Conservation (phyloP, 1,139 yeast genomes). For the Kodamaea plutei region DNA sequence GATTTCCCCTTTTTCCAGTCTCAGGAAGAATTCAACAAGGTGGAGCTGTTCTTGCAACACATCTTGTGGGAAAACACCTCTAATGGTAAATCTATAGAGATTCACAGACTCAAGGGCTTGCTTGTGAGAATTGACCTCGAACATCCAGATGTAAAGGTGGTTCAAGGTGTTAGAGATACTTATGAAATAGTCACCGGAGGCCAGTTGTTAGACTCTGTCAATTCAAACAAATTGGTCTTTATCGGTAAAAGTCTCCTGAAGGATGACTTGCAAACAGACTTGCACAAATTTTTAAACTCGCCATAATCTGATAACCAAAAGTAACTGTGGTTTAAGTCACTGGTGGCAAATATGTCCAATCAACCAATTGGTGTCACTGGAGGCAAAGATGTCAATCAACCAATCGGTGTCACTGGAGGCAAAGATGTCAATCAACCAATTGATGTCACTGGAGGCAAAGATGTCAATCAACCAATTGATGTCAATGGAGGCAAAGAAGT, state of each 20-base stretch:
- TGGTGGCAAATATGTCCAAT: too few species aligned
- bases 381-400: too few species aligned
- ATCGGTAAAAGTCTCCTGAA: slow-evolving; percentile 67
- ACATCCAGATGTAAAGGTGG: slow-evolving; percentile 45
- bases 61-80: slow-evolving; percentile 63
- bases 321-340: too few species aligned
- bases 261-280: slow-evolving; percentile 25
- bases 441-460: too few species aligned
- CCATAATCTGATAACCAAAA: too few species aligned
- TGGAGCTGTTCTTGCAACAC: slow-evolving; percentile 62
- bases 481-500: too few species aligned
- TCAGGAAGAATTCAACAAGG: slow-evolving; percentile 28
- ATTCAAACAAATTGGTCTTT: slow-evolving; percentile 59
- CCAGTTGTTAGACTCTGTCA: slow-evolving; percentile 31
- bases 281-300: slow-evolving; percentile 16
- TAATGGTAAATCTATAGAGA: slow-evolving; percentile 48
- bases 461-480: too few species aligned
- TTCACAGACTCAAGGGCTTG: slow-evolving; percentile 82
- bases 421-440: too few species aligned
- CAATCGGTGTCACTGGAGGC: too few species aligned
- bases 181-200: slow-evolving; percentile 70
- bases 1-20: slow-evolving; percentile 44
- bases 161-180: slow-evolving; percentile 94
- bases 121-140: slow-evolving; percentile 32
- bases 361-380: too few species aligned